phyloP scores from a whole-genome alignment of 139 green algal species.

The Closterium sp. region DNA sequence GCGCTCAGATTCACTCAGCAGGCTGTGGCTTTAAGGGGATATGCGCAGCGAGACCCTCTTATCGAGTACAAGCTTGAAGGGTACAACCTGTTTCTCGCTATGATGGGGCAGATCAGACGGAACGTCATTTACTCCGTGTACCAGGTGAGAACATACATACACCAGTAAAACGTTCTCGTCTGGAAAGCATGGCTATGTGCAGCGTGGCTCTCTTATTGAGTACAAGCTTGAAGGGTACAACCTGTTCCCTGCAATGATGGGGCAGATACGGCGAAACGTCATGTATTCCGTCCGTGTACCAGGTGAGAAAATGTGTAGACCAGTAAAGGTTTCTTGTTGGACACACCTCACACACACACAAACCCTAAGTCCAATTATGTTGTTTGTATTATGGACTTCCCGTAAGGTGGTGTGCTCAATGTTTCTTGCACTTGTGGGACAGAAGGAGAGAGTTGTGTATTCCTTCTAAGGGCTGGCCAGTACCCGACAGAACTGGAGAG shows the following conservation, averaged over 20 bases:
- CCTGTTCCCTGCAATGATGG: constrained; percentile 85
- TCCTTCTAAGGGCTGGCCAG: no score
- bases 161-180: constrained; percentile 92
- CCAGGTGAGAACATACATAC: constrained; percentile 75
- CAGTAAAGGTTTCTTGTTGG: constrained; percentile 90
- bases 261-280: constrained; percentile 88
- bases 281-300: constrained; percentile 98
- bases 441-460: no score
- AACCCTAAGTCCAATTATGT: no score
- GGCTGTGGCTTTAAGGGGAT: constrained; percentile 86
- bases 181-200: constrained; percentile 96
- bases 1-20: constrained; percentile 98
- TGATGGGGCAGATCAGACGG: constrained; percentile 84
- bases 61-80: constrained; percentile 99
- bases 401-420: no score
- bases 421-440: no score
- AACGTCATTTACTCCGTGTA: constrained; percentile 99
- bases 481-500: no score
- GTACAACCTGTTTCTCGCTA: constrained; percentile 83
- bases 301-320: constrained; percentile 81
- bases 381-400: no score
- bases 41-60: constrained; percentile 87
- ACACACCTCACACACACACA: no score
- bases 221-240: constrained; percentile 98
- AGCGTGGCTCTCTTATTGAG: constrained; percentile 89